Percentiles rank a stretch among this genome's conserved stretches.
Conservation (phyloP, 805 yeast genomes). For the Monosporozyma aerobia region DNA sequence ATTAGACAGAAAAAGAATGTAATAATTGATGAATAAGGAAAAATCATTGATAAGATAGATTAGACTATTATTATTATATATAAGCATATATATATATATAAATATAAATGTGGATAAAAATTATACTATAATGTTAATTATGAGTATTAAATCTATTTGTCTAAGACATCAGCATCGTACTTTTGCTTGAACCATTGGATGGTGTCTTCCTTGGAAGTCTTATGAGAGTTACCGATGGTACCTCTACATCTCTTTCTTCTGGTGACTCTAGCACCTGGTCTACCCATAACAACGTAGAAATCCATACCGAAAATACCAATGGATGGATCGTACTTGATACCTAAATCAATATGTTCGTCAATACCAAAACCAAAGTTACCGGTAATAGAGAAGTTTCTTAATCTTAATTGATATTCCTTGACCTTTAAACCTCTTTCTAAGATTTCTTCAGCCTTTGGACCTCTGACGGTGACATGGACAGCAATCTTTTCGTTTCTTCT, state of each 20-base stretch:
- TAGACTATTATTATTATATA: not conserved
- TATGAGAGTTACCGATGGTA: slow-evolving; percentile 86
- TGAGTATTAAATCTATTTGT: slow-evolving; percentile 40
- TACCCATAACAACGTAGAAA: slow-evolving; percentile 98
- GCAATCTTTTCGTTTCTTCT: slow-evolving; percentile 99
- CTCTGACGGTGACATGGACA: slow-evolving; percentile 98
- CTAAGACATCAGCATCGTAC: slow-evolving; percentile 97
- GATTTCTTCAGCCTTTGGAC: slow-evolving; percentile 99
- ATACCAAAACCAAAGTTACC: slow-evolving; percentile 99
- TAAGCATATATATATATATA: not conserved
- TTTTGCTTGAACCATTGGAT: slow-evolving; percentile 98
- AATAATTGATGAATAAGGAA: slow-evolving; percentile 35
- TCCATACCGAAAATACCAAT: slow-evolving; percentile 99
- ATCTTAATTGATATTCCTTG: slow-evolving; percentile 95
- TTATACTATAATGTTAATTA: not conserved
- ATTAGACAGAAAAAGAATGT: slow-evolving; percentile 36
- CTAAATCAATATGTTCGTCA: slow-evolving; percentile 98
- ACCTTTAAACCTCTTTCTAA: slow-evolving; percentile 99
- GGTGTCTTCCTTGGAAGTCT: slow-evolving; percentile 86
- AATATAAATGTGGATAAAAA: slow-evolving; percentile 1
- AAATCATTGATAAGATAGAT: slow-evolving; percentile 35
- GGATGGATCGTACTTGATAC: slow-evolving; percentile 99
- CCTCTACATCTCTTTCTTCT: slow-evolving; percentile 95
- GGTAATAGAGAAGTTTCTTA: slow-evolving; percentile 93
- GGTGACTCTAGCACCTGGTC: slow-evolving; percentile 98